Percentiles rank a stretch among this genome's conserved stretches.
phyloP scores from a whole-genome alignment of 148 eudicot genomes.

The Chenopodium quinoa region DNA sequence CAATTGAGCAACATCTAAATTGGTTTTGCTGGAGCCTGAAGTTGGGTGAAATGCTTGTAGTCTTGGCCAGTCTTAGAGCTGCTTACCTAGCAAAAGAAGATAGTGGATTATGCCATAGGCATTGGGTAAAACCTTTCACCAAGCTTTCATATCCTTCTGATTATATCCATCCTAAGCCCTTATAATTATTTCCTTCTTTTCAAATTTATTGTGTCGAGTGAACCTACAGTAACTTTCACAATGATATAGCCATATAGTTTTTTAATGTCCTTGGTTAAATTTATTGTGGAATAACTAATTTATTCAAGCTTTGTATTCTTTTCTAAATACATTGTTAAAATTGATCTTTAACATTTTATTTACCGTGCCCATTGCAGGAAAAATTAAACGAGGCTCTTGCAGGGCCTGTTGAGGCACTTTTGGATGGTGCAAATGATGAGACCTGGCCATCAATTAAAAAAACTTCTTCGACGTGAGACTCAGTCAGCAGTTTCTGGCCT shows the following conservation, averaged over 20 bases:
- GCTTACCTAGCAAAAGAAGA: not conserved
- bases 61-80: not conserved
- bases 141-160: not conserved
- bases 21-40: not conserved
- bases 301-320: not conserved
- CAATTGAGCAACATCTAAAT: not conserved
- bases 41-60: not conserved
- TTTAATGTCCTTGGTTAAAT: not conserved
- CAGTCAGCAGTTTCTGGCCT: conserved; percentile 72
- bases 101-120: no score
- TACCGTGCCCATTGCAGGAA: conserved; percentile 41
- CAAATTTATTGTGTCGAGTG: not conserved
- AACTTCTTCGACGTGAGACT: conserved; percentile 76
- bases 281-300: not conserved
- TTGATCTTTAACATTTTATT: not conserved
- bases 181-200: not conserved
- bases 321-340: not conserved
- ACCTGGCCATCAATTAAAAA: conserved; percentile 93
- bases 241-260: not conserved
- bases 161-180: not conserved
- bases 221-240: not conserved
- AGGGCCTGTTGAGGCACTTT: conserved; percentile 91
- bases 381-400: conserved; percentile 73
- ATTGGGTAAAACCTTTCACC: not conserved
- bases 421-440: conserved; percentile 84